Conservation (phyloP, 495 filamentous ascomycete species). For the Podospora didyma region DNA sequence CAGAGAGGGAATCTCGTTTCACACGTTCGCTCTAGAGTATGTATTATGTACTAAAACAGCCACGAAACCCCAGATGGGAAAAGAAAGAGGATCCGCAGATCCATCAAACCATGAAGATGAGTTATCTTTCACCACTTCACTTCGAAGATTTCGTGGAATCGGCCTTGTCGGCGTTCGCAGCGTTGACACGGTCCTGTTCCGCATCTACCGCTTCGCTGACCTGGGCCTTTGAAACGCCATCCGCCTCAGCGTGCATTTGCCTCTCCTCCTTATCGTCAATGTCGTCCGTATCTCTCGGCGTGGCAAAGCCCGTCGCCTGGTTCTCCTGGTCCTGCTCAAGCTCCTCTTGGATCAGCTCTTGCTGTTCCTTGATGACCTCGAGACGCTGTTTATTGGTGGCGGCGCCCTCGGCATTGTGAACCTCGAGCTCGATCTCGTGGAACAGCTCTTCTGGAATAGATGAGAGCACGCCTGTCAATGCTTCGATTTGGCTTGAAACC, state of each 20-base stretch:
- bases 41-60: neutral
- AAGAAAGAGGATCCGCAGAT: too few relatives aligned
- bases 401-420: constrained; percentile 93
- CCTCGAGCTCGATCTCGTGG: constrained; percentile 99
- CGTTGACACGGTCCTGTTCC: constrained; percentile 32
- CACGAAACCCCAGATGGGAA: neutral
- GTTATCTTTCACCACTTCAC: neutral
- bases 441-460: constrained; percentile 97
- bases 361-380: constrained; percentile 98
- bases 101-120: neutral
- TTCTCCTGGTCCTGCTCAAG: constrained; percentile 82
- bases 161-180: constrained; percentile 11
- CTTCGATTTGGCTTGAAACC: constrained; percentile 86
- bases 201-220: constrained; percentile 42
- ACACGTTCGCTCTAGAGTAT: neutral
- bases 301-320: constrained; percentile 64
- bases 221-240: constrained; percentile 35
- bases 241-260: constrained; percentile 31
- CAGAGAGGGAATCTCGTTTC: neutral
- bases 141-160: neutral
- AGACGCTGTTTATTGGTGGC: constrained; percentile 98
- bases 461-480: constrained; percentile 84
- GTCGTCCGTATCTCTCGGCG: constrained; percentile 79
- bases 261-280: constrained; percentile 61
- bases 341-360: constrained; percentile 97